Conservation (phyloP, 2,329 filamentous ascomycete species). For the Sordariomycetes sp. region DNA sequence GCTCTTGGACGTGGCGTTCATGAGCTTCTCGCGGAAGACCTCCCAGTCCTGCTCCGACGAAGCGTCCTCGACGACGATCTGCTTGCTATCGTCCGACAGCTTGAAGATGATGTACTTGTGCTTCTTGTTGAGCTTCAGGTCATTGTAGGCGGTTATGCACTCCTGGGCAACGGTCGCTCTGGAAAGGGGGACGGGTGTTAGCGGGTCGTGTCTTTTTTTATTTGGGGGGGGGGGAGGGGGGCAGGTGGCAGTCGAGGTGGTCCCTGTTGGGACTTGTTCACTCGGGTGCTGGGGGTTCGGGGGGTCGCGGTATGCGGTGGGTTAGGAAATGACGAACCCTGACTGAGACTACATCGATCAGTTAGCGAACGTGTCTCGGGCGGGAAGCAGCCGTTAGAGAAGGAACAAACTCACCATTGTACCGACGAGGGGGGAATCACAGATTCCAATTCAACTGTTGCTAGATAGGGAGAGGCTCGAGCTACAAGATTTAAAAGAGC, state of each 20-base stretch:
- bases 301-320: conserved; percentile 1
- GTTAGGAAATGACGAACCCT: conserved; percentile 39
- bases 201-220: background rate
- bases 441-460: background rate
- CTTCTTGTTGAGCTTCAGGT: conserved; percentile 71
- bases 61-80: conserved; percentile 69
- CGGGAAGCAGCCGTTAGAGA: background rate
- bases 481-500: background rate
- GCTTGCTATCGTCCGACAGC: conserved; percentile 69
- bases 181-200: conserved; percentile 7
- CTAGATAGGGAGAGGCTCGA: background rate
- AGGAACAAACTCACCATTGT: conserved; percentile 1
- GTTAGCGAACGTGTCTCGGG: background rate
- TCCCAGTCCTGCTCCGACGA: conserved; percentile 56
- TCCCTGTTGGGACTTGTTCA: background rate
- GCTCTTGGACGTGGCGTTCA: conserved; percentile 60
- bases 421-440: background rate
- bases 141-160: conserved; percentile 61
- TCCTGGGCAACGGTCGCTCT: conserved; percentile 63
- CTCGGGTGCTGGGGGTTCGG: background rate
- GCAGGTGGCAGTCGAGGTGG: background rate
- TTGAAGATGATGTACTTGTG: conserved; percentile 84
- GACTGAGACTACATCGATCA: conserved; percentile 44
- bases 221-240: too few relatives aligned
- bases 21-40: conserved; percentile 61